These are phyloP conservation scores for Jamesozyma hellenica DNA, from an alignment of 805 yeast genomes.

Conservation along the genomic window DNA sequence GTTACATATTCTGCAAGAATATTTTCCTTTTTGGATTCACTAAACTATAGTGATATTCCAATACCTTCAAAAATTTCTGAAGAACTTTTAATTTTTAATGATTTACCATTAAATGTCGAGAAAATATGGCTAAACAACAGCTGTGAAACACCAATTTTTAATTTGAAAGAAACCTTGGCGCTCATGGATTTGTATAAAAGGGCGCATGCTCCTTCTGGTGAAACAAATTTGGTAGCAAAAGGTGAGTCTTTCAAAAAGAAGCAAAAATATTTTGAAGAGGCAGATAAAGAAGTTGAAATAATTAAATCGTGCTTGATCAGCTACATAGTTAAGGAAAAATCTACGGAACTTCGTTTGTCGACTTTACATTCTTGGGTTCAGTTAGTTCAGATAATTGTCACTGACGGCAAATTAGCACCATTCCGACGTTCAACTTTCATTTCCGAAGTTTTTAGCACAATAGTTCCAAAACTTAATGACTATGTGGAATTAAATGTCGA, in stretches of 20 bases:
- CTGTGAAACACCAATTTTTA: slow-evolving; percentile 31
- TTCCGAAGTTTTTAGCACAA: slow-evolving; percentile 62
- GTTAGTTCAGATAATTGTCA: slow-evolving; percentile 60
- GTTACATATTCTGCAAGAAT: slow-evolving; percentile 56
- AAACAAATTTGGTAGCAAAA: neutral
- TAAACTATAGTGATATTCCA: slow-evolving; percentile 46
- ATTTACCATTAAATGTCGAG: slow-evolving; percentile 35
- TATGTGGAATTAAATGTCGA: slow-evolving; percentile 56
- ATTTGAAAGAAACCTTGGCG: slow-evolving; percentile 34
- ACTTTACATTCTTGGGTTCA: slow-evolving; percentile 78
- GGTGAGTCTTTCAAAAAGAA: neutral
- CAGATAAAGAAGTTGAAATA: slow-evolving; percentile 9
- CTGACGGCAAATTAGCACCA: slow-evolving; percentile 44
- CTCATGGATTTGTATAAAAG: slow-evolving; percentile 24
- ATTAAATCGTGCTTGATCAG: slow-evolving; percentile 32
- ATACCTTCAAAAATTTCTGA: slow-evolving; percentile 13
- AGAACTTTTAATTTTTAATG: slow-evolving; percentile 22
- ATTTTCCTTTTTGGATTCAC: slow-evolving; percentile 58
- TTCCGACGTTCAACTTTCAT: slow-evolving; percentile 50
- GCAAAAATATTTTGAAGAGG: slow-evolving; percentile 3
- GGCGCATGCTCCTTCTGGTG: slow-evolving; percentile 2
- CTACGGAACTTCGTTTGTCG: slow-evolving; percentile 44
- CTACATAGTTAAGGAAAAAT: slow-evolving; percentile 37
- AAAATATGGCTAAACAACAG: slow-evolving; percentile 28
- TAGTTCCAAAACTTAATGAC: slow-evolving; percentile 67